phyloP scores from a whole-genome alignment of 208 protist genomes.

The Porcisia deanei region DNA sequence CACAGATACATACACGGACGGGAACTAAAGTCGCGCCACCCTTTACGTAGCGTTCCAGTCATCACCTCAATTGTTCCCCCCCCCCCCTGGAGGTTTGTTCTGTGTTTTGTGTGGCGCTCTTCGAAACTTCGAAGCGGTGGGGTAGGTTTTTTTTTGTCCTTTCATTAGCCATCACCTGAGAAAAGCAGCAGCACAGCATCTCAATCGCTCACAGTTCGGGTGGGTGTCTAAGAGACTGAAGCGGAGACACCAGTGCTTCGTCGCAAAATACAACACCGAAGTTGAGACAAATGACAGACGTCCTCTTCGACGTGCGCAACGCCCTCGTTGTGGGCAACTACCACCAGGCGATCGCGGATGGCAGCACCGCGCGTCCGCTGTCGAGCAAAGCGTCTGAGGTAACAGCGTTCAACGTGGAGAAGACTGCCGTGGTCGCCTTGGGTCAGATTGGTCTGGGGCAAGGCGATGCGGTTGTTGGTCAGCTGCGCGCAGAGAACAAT shows the following conservation, averaged over 20 bases:
- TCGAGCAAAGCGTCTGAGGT: constrained; percentile 54
- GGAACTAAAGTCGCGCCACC: too few relatives aligned
- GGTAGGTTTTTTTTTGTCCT: too few relatives aligned
- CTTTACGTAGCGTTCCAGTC: background rate
- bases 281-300: constrained; percentile 60
- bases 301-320: constrained; percentile 86
- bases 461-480: constrained; percentile 55
- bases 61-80: background rate
- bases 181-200: background rate
- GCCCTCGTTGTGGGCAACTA: constrained; percentile 86
- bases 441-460: constrained; percentile 85
- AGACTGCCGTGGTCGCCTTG: constrained; percentile 59
- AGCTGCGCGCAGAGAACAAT: constrained; percentile 52
- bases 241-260: background rate
- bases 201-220: background rate
- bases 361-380: constrained; percentile 38
- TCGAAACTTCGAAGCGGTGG: background rate
- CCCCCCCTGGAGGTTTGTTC: background rate
- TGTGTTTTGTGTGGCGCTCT: background rate
- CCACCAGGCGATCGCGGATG: constrained; percentile 77
- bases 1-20: too few relatives aligned
- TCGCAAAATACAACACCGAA: background rate
- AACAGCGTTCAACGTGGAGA: constrained; percentile 61
- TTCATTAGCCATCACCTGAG: background rate
- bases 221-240: background rate